Conservation (phyloP, 202 grass and related monocot species). For the Setaria viridis region DNA sequence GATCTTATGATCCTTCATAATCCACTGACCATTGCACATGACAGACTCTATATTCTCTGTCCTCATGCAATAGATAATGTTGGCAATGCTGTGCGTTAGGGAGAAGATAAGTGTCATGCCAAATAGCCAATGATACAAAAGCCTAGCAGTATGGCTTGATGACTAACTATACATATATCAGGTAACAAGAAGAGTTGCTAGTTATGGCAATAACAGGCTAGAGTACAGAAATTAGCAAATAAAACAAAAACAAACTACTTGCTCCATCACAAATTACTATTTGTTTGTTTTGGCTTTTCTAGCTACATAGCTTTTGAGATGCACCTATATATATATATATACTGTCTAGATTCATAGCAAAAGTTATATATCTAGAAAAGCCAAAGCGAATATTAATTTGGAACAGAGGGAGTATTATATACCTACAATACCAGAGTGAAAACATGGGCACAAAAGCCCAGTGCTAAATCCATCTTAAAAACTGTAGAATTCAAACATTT, state of each 20-base stretch:
- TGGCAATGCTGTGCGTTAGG: slow-evolving; percentile 65
- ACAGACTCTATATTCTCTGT: slow-evolving; percentile 94
- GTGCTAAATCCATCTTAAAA: background rate
- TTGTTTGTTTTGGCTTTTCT: no score
- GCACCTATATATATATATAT: no score
- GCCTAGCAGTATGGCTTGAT: background rate
- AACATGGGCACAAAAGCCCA: background rate
- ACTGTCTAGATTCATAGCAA: no score
- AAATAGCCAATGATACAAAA: slow-evolving; percentile 24
- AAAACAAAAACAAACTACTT: slow-evolving; percentile 9
- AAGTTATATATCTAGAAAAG: no score
- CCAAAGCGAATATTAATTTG: no score
- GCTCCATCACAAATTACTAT: no score
- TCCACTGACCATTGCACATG: slow-evolving; percentile 94
- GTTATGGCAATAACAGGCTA: background rate
- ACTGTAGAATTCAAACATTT: background rate
- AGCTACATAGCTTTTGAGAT: no score
- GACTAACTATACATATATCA: slow-evolving; percentile 9
- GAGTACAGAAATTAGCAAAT: background rate
- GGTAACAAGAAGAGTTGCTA: background rate
- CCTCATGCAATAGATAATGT: slow-evolving; percentile 89
- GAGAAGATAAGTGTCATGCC: slow-evolving; percentile 13
- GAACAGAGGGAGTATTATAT: background rate
- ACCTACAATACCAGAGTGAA: background rate
- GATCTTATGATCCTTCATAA: slow-evolving; percentile 87